Evolutionary conservation across 2,329 filamentous ascomycete genomes (phyloP).

Genomic region (Diaporthe humulicola): DNA sequence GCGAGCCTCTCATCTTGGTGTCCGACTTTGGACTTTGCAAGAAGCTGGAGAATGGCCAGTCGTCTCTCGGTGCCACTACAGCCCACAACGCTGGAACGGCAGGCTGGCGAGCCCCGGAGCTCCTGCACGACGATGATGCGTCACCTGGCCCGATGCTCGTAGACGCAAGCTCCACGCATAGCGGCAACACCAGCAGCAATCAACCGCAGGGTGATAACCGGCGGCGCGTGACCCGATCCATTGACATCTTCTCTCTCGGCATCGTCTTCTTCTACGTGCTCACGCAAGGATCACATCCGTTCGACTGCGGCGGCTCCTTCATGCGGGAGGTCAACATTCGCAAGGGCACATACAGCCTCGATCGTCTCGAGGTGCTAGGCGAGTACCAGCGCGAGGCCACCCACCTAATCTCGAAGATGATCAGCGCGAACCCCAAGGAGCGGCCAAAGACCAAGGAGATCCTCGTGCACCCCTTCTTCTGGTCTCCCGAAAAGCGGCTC

Average conservation of each 20-base stretch:
- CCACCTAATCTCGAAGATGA: conserved; percentile 88
- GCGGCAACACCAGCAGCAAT: conserved; percentile 72
- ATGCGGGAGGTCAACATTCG: conserved; percentile 98
- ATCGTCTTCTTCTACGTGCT: conserved; percentile 99
- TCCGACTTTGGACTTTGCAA: conserved; percentile 99
- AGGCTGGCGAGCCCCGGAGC: conserved; percentile 95
- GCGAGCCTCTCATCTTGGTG: conserved; percentile 86
- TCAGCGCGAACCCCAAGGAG: conserved; percentile 64
- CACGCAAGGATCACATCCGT: conserved; percentile 91
- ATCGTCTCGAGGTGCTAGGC: conserved; percentile 80
- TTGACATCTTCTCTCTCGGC: conserved; percentile 97
- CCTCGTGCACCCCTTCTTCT: conserved; percentile 97
- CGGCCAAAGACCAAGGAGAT: conserved; percentile 83
- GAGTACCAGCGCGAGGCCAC: conserved; percentile 89
- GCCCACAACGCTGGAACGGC: conserved; percentile 93
- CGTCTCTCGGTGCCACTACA: conserved; percentile 93
- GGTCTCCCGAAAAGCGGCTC: conserved; percentile 88
- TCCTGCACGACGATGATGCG: conserved; percentile 84
- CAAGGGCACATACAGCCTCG: conserved; percentile 83
- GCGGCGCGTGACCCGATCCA: conserved; percentile 91
- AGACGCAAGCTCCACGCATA: conserved; percentile 69
- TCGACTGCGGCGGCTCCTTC: conserved; percentile 93
- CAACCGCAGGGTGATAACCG: conserved; percentile 36
- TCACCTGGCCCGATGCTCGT: conserved; percentile 59
- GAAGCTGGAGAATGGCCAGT: conserved; percentile 94